These are phyloP conservation scores for Artomyces pyxidatus DNA, from an alignment of 768 basidiomycete species.

Conservation along the genomic window DNA sequence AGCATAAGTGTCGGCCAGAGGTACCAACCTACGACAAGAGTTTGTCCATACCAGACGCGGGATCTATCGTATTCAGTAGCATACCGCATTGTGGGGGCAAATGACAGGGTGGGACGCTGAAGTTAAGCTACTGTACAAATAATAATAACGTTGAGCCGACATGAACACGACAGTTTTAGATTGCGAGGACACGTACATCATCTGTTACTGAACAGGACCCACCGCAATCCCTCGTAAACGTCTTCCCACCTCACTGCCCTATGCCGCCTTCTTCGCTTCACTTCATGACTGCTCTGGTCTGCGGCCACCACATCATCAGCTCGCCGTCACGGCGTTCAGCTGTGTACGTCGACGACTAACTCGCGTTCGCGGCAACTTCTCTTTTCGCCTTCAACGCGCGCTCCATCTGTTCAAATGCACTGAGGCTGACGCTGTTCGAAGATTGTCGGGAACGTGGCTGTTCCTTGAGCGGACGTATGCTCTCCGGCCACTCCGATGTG, in stretches of 20 bases:
- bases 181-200: no score
- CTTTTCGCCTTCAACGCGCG: constrained; percentile 43
- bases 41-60: no score
- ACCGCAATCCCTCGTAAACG: not conserved
- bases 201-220: constrained; percentile 1
- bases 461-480: constrained; percentile 26
- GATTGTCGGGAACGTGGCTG: constrained; percentile 17
- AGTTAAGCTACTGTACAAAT: no score
- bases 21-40: no score
- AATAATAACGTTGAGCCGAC: no score
- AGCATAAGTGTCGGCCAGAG: no score
- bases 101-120: no score
- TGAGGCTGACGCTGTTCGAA: constrained; percentile 31
- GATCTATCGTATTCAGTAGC: no score
- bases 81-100: no score
- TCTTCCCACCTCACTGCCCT: not conserved
- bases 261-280: not conserved
- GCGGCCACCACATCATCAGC: not conserved
- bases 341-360: not conserved
- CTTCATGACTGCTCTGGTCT: not conserved
- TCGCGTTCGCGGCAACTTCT: constrained; percentile 8
- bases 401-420: constrained; percentile 71
- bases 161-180: no score
- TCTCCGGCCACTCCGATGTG: constrained; percentile 56
- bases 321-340: not conserved